Conservation (phyloP, 2,329 filamentous ascomycete species). For the Leptographium galeiforme region DNA sequence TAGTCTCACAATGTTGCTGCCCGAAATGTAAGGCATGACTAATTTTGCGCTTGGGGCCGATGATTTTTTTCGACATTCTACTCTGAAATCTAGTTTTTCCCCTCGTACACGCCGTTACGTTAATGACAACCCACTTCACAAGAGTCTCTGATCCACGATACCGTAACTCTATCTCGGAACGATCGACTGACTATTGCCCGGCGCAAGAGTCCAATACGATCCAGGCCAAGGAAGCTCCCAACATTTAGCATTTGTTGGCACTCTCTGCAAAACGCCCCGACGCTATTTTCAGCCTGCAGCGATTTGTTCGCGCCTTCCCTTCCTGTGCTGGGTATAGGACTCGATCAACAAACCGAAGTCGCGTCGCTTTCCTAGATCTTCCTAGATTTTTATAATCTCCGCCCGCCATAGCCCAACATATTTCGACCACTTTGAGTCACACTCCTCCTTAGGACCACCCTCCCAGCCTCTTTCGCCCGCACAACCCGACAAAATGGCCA, state of each 20-base stretch:
- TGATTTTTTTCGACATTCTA: background rate
- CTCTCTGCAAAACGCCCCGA: background rate
- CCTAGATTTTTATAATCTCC: background rate
- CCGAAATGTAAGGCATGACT: background rate
- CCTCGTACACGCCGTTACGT: background rate
- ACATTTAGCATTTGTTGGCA: background rate
- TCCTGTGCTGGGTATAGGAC: slow-evolving; percentile 8
- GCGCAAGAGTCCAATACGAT: slow-evolving; percentile 1
- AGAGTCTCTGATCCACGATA: background rate
- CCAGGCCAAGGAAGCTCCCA: background rate
- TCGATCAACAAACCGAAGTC: background rate
- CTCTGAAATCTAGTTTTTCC: background rate
- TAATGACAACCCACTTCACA: background rate
- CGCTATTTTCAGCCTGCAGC: background rate
- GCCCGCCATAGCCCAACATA: background rate
- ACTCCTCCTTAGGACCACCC: background rate
- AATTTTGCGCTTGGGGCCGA: background rate
- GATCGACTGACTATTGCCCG: slow-evolving; percentile 4
- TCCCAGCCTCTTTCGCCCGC: background rate
- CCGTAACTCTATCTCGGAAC: background rate
- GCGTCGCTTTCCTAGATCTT: background rate
- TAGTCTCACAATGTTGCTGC: background rate
- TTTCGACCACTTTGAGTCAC: background rate
- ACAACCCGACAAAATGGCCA: slow-evolving; percentile 20
- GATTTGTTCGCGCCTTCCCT: background rate